These are phyloP conservation scores for Camellia granthamiana DNA, from an alignment of 148 eudicot species.

Conservation along the genomic window DNA sequence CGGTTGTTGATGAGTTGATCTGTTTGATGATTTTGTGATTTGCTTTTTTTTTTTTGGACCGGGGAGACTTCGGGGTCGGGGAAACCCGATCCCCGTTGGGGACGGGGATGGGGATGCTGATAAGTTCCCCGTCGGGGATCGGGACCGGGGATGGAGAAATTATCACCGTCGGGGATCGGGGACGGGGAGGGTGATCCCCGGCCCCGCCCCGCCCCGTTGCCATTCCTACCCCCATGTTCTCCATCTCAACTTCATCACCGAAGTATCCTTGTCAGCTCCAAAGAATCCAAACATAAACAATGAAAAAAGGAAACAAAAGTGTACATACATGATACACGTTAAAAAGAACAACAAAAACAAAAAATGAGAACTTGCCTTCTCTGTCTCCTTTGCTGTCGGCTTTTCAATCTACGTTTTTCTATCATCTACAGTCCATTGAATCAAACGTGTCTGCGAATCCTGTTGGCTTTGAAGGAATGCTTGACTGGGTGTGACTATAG, in stretches of 20 bases:
- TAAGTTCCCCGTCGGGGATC: too few relatives aligned
- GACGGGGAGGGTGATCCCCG: too few relatives aligned
- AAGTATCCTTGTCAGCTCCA: neutral
- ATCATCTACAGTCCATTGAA: constrained; percentile 39
- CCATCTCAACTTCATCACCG: neutral
- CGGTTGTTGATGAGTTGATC: too few relatives aligned
- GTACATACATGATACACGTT: neutral
- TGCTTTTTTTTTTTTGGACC: too few relatives aligned
- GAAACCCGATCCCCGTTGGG: too few relatives aligned
- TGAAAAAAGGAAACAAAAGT: neutral
- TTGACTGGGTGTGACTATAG: constrained; percentile 28
- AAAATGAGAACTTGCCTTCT: neutral
- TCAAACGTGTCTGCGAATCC: constrained; percentile 41
- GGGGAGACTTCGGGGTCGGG: too few relatives aligned
- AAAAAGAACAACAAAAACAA: neutral
- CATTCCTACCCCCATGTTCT: neutral
- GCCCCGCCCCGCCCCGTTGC: too few relatives aligned
- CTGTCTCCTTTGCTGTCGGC: neutral
- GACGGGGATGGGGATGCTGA: too few relatives aligned
- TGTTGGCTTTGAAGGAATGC: constrained; percentile 44
- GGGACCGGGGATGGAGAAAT: too few relatives aligned
- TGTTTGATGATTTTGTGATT: too few relatives aligned
- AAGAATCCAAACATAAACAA: neutral
- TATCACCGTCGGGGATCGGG: too few relatives aligned
- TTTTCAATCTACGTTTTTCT: neutral